Evolutionary conservation across 1,139 yeast species (phyloP).

Genomic region (Hyphopichia pseudoburtonii): DNA sequence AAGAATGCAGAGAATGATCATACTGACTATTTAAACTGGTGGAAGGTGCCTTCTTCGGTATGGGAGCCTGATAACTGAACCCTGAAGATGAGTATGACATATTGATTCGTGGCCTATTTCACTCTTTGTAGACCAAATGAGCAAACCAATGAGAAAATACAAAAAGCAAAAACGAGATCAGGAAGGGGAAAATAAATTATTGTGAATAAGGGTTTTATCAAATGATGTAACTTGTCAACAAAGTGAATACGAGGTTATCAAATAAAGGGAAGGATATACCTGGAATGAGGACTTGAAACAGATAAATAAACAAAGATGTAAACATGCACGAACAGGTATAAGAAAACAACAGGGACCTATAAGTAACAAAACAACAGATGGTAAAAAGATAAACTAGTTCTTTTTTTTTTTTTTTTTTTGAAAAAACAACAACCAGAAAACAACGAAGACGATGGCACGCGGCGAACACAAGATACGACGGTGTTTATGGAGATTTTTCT

Average conservation of each 20-base stretch:
- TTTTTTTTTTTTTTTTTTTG: no score
- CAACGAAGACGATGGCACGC: no score
- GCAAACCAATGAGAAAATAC: neutral
- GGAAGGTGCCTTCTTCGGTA: conserved; percentile 5
- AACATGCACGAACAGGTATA: no score
- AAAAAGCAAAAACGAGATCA: neutral
- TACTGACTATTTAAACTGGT: conserved; percentile 2
- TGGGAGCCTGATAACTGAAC: conserved; percentile 4
- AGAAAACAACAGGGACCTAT: neutral
- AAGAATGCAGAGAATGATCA: conserved; percentile 2
- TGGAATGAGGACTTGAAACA: no score
- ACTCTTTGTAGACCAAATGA: neutral
- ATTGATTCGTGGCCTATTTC: neutral
- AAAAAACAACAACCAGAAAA: no score
- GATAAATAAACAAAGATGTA: neutral
- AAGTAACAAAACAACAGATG: neutral
- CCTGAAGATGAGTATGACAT: conserved; percentile 1
- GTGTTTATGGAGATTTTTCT: no score
- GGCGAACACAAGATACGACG: no score
- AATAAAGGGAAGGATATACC: no score
- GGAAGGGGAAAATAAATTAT: neutral
- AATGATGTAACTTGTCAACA: no score
- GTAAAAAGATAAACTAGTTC: no score
- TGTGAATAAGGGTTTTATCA: neutral
- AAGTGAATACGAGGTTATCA: no score